phyloP scores from a whole-genome alignment of 371 early-diverging fungal species.

The Haplosporangium sp. region DNA sequence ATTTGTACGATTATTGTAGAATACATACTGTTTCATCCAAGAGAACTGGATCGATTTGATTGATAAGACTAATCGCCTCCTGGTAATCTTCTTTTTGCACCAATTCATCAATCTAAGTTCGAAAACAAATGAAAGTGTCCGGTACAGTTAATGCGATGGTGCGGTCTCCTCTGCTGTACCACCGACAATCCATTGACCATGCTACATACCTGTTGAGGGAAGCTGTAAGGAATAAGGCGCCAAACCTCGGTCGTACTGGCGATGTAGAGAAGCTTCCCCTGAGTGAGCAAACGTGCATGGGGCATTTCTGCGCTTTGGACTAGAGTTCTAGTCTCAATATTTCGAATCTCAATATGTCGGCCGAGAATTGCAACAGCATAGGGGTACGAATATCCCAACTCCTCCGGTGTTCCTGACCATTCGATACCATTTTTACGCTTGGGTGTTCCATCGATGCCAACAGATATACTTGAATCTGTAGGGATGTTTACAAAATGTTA shows the following conservation, averaged over 20 bases:
- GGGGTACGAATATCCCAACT: constrained; percentile 79
- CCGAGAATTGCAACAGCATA: constrained; percentile 80
- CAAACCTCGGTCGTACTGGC: constrained; percentile 83
- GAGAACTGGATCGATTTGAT: constrained; percentile 87
- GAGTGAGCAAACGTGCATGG: constrained; percentile 68
- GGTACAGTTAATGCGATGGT: no score
- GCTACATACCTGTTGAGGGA: constrained; percentile 81
- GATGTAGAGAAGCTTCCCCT: constrained; percentile 82
- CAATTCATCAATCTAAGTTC: constrained; percentile 75
- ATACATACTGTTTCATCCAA: constrained; percentile 78
- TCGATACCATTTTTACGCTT: constrained; percentile 77
- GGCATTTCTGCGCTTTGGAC: constrained; percentile 83
- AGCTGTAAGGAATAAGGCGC: constrained; percentile 87
- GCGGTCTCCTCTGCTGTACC: no score
- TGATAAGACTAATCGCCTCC: constrained; percentile 88
- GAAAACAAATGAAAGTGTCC: not conserved
- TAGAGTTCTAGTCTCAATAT: constrained; percentile 82
- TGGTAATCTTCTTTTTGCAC: constrained; percentile 80
- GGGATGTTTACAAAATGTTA: not conserved
- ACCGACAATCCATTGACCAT: no score
- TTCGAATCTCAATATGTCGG: constrained; percentile 85
- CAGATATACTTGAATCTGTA: constrained; percentile 76
- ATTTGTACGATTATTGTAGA: not conserved
- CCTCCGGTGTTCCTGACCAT: constrained; percentile 81
- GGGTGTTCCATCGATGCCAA: constrained; percentile 74